These are phyloP conservation scores for Leccinellum luteum DNA, from an alignment of 768 basidiomycete species.

Conservation along the genomic window DNA sequence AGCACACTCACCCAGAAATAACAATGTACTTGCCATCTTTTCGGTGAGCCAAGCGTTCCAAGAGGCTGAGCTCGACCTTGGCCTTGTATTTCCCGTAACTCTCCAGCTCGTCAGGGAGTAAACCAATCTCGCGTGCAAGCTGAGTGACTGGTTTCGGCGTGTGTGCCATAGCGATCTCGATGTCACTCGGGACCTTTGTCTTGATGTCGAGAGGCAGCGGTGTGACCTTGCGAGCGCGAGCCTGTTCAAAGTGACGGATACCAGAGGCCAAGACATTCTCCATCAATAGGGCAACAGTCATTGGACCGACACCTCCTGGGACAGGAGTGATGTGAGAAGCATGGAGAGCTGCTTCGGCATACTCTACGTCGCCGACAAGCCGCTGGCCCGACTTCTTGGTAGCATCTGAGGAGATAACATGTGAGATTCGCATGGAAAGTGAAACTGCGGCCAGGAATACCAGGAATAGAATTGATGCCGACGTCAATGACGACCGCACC, in stretches of 20 bases:
- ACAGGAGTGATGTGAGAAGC: conserved; percentile 96
- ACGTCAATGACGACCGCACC: conserved; percentile 97
- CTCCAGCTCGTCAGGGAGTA: conserved; percentile 85
- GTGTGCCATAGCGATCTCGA: conserved; percentile 94
- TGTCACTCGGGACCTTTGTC: conserved; percentile 91
- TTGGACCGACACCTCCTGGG: conserved; percentile 98
- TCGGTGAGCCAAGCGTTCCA: conserved; percentile 81
- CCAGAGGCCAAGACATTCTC: conserved; percentile 87
- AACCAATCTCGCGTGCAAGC: conserved; percentile 85
- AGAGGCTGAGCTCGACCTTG: conserved; percentile 87
- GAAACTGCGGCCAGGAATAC: conserved; percentile 37
- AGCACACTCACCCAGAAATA: conserved; percentile 70
- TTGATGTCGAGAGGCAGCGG: conserved; percentile 79
- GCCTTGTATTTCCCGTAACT: conserved; percentile 96
- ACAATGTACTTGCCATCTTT: conserved; percentile 96
- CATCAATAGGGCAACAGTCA: conserved; percentile 99
- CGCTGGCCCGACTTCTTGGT: conserved; percentile 95
- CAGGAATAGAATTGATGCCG: conserved; percentile 94
- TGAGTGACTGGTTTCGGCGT: conserved; percentile 85
- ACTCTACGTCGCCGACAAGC: conserved; percentile 95
- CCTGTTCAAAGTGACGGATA: conserved; percentile 72
- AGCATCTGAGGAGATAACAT: conserved; percentile 48
- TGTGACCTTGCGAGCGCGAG: conserved; percentile 63
- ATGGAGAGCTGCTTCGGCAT: conserved; percentile 64
- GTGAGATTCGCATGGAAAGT: not conserved